Percentiles rank a stretch among this genome's conserved stretches.
Evolutionary conservation across 1,284 basidiomycete species (phyloP).

Genomic region (Ustilago nuda): DNA sequence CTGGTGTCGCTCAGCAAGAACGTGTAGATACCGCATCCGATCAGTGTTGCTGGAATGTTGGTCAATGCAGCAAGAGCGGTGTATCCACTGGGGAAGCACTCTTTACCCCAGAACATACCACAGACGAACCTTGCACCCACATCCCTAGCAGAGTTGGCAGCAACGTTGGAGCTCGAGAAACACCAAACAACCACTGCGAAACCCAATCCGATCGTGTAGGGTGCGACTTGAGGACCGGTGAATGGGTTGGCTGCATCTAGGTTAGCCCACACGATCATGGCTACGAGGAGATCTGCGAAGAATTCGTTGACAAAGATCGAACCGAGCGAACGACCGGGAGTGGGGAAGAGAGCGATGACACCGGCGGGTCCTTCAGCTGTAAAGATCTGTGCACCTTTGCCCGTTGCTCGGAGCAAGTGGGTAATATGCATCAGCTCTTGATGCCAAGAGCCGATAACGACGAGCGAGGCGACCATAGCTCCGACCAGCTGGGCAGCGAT

Average conservation of each 20-base stretch:
- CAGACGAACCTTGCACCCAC: constrained; percentile 54
- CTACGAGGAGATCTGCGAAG: constrained; percentile 53
- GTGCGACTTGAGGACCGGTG: constrained; percentile 48
- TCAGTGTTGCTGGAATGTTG: constrained; percentile 57
- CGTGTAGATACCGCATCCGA: constrained; percentile 57
- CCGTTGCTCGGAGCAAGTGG: constrained; percentile 31
- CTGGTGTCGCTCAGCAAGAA: constrained; percentile 61
- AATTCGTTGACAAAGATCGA: constrained; percentile 60
- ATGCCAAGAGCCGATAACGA: constrained; percentile 51
- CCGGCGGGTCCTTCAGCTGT: constrained; percentile 55
- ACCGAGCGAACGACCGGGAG: constrained; percentile 45
- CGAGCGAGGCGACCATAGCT: constrained; percentile 50
- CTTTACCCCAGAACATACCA: constrained; percentile 51
- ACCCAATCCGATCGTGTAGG: constrained; percentile 57
- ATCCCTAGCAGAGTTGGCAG: constrained; percentile 60
- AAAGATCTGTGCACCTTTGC: constrained; percentile 50
- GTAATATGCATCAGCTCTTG: constrained; percentile 52
- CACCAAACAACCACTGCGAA: constrained; percentile 59
- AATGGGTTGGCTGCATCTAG: constrained; percentile 58
- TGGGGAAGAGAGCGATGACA: constrained; percentile 57
- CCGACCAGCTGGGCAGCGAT: constrained; percentile 55
- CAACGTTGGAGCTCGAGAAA: constrained; percentile 51
- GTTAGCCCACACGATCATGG: constrained; percentile 59
- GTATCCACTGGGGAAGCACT: constrained; percentile 58
- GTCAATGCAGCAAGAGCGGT: constrained; percentile 56